Base-by-base conservation (phyloP, 768 basidiomycete species). In the Astraeus odoratus region DNA sequence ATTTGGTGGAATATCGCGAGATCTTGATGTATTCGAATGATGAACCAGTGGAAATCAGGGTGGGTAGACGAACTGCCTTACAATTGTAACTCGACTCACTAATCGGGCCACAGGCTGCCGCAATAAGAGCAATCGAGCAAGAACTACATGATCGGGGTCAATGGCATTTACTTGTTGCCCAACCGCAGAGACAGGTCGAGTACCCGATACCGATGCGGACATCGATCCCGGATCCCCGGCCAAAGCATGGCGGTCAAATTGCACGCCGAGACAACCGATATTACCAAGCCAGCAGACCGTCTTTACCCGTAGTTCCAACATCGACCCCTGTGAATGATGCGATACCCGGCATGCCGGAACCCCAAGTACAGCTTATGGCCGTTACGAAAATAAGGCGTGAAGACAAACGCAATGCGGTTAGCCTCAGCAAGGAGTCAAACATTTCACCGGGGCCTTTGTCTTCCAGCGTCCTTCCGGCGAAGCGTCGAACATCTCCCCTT, bases 71-170 rank as follows among this genome's bases (percentile, higher is more conserved):
- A 13, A 33, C 30, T 8, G 34, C 53, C 30, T 27, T 39, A n/a
- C 27, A 33, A 34, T 37, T 2, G 25, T 3, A 7, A n/a, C n/a
- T 46, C 30, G 39, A 13, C 38, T 46, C 55, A 48, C 43, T 39
- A 22, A 39, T 44, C 25, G 43, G 42, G 9, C 52, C 42, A 39
- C 56, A 86, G 86, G 68, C 63, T 52, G 76, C 73, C 35, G 87
- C 88, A 10, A 75, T 91, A 40, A 62, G 65, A 22, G 77, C 78
- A 5, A 88, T 91, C 49, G 88, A 91, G 46, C 70, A 78, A 47
- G 71, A 77, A 3, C 67, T 91, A 12, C 56, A 70, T 47, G 51
- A 64, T 42, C 76, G 83, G 13, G 81, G 83, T 3, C 70, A 80
- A 33, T 58, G 75, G 1, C 57, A 72, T 39, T 62, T 86, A 18